These are phyloP conservation scores for Sisymbrium irio DNA, from an alignment of 345 rosid genomes.

Conservation along the genomic window DNA sequence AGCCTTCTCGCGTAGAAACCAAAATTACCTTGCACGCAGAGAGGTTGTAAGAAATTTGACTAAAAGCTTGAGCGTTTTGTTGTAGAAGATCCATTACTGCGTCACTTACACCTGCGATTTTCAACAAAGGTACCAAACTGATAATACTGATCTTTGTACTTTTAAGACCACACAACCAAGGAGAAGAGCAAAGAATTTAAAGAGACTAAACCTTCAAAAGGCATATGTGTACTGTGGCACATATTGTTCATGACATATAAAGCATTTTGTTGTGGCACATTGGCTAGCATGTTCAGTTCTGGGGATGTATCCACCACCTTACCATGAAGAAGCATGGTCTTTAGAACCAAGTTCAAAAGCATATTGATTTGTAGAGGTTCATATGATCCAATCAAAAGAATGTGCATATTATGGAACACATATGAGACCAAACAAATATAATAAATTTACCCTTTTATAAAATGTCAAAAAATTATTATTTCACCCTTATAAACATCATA, in stretches of 20 bases:
- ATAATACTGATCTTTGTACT: background rate
- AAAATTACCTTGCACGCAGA: slow-evolving; percentile 60
- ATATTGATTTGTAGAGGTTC: slow-evolving; percentile 19
- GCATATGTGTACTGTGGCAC: slow-evolving; percentile 42
- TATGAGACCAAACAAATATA: background rate
- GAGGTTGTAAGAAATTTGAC: slow-evolving; percentile 72
- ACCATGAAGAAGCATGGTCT: slow-evolving; percentile 38
- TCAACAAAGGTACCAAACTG: slow-evolving; percentile 13
- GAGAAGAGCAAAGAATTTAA: slow-evolving; percentile 19
- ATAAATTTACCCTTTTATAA: background rate
- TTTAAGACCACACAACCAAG: background rate
- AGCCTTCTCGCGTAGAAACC: slow-evolving; percentile 13
- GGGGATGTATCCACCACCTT: slow-evolving; percentile 78
- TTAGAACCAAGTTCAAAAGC: slow-evolving; percentile 34
- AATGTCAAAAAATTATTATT: background rate
- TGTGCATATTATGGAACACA: background rate
- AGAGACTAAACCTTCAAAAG: slow-evolving; percentile 61
- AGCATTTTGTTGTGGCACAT: slow-evolving; percentile 52
- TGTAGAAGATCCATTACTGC: slow-evolving; percentile 64
- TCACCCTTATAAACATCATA: background rate
- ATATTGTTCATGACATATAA: slow-evolving; percentile 47
- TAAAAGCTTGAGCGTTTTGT: slow-evolving; percentile 67
- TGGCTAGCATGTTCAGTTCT: slow-evolving; percentile 49
- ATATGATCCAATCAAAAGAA: slow-evolving; percentile 5
- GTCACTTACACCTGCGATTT: slow-evolving; percentile 60